Percentiles rank a stretch among this genome's conserved stretches.
Evolutionary conservation across 371 early-diverging fungal genomes (phyloP).

Genomic region (Zopfochytrium polystomum): DNA sequence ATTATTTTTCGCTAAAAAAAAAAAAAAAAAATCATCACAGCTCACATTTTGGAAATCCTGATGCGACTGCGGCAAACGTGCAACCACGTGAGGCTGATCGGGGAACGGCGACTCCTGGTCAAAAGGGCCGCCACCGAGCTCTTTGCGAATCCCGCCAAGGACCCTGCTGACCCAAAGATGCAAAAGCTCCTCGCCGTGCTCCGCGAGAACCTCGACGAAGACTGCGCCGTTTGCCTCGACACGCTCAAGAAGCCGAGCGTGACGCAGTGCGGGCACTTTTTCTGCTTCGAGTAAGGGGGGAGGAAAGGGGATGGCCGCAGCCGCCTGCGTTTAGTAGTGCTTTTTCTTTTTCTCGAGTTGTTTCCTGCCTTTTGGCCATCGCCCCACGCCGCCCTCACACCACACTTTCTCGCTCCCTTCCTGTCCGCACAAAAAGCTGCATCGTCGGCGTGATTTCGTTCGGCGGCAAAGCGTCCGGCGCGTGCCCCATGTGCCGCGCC

Average conservation of each 20-base stretch:
- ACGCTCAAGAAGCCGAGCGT: constrained; percentile 13
- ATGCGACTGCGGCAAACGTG: constrained; percentile 13
- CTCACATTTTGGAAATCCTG: constrained; percentile 16
- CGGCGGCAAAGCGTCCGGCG: background rate
- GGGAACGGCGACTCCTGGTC: constrained; percentile 5
- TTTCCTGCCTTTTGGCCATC: background rate
- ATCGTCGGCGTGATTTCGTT: constrained; percentile 8
- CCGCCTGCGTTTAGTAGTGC: no score
- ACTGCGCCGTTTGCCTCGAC: constrained; percentile 23
- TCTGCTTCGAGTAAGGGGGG: constrained; percentile 10
- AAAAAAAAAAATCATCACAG: no score
- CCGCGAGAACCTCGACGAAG: constrained; percentile 13
- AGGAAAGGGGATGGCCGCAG: no score
- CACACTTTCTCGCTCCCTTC: constrained; percentile 2
- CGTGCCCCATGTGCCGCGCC: constrained; percentile 17
- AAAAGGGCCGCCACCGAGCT: constrained; percentile 2
- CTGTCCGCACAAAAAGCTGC: background rate
- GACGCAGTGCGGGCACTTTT: constrained; percentile 18
- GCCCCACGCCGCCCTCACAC: background rate
- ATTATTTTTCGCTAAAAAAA: background rate
- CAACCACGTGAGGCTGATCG: constrained; percentile 8
- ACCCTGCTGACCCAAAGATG: constrained; percentile 6
- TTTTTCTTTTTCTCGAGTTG: no score
- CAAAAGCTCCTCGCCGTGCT: constrained; percentile 8
- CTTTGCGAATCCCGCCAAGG: background rate